phyloP scores from a whole-genome alignment of 2,329 filamentous ascomycete species.

The Aspergillus sp. region DNA sequence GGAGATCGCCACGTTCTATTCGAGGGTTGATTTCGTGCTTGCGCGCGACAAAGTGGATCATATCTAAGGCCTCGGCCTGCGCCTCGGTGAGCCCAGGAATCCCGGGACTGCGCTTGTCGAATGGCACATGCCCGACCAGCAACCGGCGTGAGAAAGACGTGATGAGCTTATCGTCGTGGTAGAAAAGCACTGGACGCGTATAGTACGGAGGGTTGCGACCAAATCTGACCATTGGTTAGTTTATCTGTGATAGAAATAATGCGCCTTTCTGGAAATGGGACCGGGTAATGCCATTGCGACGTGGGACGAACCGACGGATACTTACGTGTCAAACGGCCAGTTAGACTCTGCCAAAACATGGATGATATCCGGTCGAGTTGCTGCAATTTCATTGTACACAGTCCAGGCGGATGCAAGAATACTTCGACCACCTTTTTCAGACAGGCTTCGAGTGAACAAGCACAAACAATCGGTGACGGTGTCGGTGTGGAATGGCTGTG shows the following conservation, averaged over 20 bases:
- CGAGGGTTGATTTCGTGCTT: conserved; percentile 14
- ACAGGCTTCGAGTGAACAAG: conserved; percentile 10
- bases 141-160: conserved; percentile 13
- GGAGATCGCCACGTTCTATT: conserved; percentile 12
- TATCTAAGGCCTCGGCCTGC: conserved; percentile 11
- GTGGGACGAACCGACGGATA: not conserved
- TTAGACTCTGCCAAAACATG: conserved; percentile 5
- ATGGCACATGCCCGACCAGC: conserved; percentile 11
- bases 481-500: conserved; percentile 14
- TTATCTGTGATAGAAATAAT: not conserved
- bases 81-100: conserved; percentile 13
- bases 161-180: conserved; percentile 12
- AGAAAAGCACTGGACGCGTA: conserved; percentile 10
- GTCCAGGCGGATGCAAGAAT: conserved; percentile 13
- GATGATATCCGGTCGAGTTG: conserved; percentile 13
- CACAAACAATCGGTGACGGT: conserved; percentile 14
- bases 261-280: not conserved
- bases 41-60: conserved; percentile 9
- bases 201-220: conserved; percentile 12
- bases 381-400: conserved; percentile 15
- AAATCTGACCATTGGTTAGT: conserved; percentile 5
- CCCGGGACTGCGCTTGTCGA: conserved; percentile 9
- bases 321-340: conserved; percentile 15
- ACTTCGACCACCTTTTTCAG: conserved; percentile 11
- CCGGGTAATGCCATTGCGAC: not conserved